phyloP scores from a whole-genome alignment of 352 stramenopile species.

The Pythium phragmitis region DNA sequence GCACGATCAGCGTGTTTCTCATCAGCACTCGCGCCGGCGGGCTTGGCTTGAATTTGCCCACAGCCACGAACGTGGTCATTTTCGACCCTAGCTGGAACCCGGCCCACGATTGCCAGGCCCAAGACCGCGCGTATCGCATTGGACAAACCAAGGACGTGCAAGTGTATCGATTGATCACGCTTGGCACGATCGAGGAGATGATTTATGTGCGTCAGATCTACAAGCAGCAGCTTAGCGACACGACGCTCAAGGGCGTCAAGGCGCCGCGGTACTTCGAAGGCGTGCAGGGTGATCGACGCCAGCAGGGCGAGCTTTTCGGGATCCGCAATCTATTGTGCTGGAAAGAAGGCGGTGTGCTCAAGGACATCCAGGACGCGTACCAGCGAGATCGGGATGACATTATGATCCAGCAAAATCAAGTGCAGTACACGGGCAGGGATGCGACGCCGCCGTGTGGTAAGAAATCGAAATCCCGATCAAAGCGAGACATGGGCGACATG shows the following conservation, averaged over 20 bases:
- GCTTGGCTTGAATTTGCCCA: slow-evolving; percentile 75
- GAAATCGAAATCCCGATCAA: slow-evolving; percentile 17
- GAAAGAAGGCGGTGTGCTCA: slow-evolving; percentile 71
- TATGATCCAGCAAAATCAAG: slow-evolving; percentile 54
- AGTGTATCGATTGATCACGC: slow-evolving; percentile 81
- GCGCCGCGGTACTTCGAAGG: slow-evolving; percentile 79
- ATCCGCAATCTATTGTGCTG: slow-evolving; percentile 76
- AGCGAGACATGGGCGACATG: slow-evolving; percentile 8
- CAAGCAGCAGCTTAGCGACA: slow-evolving; percentile 84
- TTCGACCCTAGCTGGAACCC: slow-evolving; percentile 90
- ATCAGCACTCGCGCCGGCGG: slow-evolving; percentile 80
- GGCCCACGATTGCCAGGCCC: slow-evolving; percentile 79
- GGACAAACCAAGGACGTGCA: slow-evolving; percentile 85
- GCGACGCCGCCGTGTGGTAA: slow-evolving; percentile 11
- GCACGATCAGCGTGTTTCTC: slow-evolving; percentile 64
- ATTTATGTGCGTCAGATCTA: slow-evolving; percentile 88
- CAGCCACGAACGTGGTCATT: slow-evolving; percentile 82
- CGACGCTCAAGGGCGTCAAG: slow-evolving; percentile 68
- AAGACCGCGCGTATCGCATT: slow-evolving; percentile 85
- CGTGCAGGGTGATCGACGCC: slow-evolving; percentile 67
- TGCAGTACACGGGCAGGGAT: slow-evolving; percentile 39
- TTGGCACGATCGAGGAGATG: slow-evolving; percentile 88
- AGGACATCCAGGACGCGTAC: slow-evolving; percentile 75
- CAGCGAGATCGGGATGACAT: slow-evolving; percentile 44
- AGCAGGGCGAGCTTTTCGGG: slow-evolving; percentile 78